A percentile compares a stretch with the other conserved stretches of the same genome.
phyloP scores from a whole-genome alignment of 805 yeast genomes.

The Debaryomyces tyrocola region DNA sequence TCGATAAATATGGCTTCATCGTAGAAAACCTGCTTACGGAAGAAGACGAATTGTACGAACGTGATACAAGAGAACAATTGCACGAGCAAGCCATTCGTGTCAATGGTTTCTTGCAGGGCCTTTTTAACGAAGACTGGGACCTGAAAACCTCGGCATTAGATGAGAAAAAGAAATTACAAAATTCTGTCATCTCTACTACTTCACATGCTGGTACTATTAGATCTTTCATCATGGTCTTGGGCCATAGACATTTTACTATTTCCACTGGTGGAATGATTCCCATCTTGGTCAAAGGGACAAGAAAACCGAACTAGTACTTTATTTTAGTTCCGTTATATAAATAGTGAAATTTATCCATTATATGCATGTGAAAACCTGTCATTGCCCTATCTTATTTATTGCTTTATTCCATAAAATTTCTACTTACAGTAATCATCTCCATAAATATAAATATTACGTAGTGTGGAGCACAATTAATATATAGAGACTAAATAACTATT shows the following conservation, averaged over 20 bases:
- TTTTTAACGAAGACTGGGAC: constrained; percentile 20
- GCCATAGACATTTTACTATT: constrained; percentile 57
- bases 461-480: too few relatives aligned
- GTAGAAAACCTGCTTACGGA: constrained; percentile 47
- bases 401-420: too few relatives aligned
- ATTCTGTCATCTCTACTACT: constrained; percentile 41
- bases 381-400: too few relatives aligned
- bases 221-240: constrained; percentile 43
- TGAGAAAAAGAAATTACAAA: constrained; percentile 10
- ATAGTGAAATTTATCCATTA: too few relatives aligned
- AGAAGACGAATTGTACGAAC: constrained; percentile 47
- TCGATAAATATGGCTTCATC: constrained; percentile 34
- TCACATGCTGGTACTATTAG: constrained; percentile 55
- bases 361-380: too few relatives aligned
- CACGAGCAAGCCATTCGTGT: constrained; percentile 52
- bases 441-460: too few relatives aligned
- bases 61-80: constrained; percentile 44
- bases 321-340: too few relatives aligned
- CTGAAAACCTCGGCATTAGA: constrained; percentile 6
- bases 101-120: constrained; percentile 40
- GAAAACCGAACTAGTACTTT: constrained; percentile 1
- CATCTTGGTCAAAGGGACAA: constrained; percentile 48
- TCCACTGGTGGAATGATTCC: constrained; percentile 70
- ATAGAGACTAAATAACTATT: too few relatives aligned
- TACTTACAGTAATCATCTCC: too few relatives aligned